Base-by-base conservation (phyloP, 2,329 filamentous ascomycete genomes). In the Fusarium austroafricanum region DNA sequence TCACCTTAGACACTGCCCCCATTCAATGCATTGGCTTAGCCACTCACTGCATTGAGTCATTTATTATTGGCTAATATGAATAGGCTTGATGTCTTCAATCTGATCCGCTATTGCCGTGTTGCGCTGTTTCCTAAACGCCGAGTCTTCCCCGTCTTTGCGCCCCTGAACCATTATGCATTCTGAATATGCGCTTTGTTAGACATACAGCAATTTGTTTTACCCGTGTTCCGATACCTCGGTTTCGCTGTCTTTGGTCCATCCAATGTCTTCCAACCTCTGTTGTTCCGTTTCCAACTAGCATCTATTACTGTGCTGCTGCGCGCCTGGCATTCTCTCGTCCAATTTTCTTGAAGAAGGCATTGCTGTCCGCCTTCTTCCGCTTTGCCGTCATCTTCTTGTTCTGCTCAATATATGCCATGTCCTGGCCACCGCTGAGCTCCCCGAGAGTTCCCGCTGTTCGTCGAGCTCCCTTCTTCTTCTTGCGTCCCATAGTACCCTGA, bases 381-480 rank as follows among this genome's bases (percentile, higher is more conserved):
- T 78, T 81, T 18, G 74, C 59, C 47, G 78, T 76, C 68, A 86
- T 84, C 72, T 85, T 89, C 82, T 90, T 91, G 79, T 92, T 93
- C 79, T 92, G 90, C 78, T 95, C 92, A 57, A 93, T 89, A 77
- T 95, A 98, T n/a, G 95, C 94, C 96, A 99, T 98, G 76, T 96
- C 93, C 76, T 97, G 92, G 1, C 94, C 96, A 58, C 96, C 96
- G 55, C 92, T 93, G 56, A 97, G 85, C 72, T 96, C 94, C 50
- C 90, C 91, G 55, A 99, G 84, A 14, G 90, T 93, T 23, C 94
- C 95, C 1, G 94, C 96, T 28, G 92, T 96, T 61, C 96, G 87
- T 68, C 90, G 88, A 2, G 90, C 91, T 4, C 83, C 87, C n/a
- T 79, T 82, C 79, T 87, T 90, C 71, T 76, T 78, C 77, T 82